Evolutionary conservation across 2,329 filamentous ascomycete species (phyloP).

Genomic region (Ascochyta viciae-villosae): DNA sequence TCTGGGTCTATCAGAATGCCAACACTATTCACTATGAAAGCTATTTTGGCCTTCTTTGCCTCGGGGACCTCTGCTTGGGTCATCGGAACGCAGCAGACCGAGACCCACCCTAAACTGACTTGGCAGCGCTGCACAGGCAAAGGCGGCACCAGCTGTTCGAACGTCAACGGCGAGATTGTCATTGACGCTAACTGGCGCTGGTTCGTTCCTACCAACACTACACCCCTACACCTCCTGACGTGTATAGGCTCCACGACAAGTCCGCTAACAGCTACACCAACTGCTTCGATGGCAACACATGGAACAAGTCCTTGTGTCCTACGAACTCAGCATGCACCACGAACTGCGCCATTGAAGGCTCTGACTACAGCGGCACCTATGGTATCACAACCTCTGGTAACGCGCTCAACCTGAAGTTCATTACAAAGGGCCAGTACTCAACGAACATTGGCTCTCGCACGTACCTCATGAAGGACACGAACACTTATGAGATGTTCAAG

Average conservation of each 20-base stretch:
- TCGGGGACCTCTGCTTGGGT: constrained; percentile 28
- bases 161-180: constrained; percentile 43
- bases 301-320: constrained; percentile 48
- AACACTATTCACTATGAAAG: constrained; percentile 27
- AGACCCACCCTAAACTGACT: constrained; percentile 49
- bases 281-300: constrained; percentile 51
- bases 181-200: constrained; percentile 57
- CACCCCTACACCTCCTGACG: background rate
- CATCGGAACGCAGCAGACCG: constrained; percentile 40
- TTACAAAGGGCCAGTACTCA: constrained; percentile 57
- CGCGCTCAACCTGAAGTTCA: constrained; percentile 62
- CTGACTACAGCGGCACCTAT: constrained; percentile 47
- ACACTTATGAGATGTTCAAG: constrained; percentile 47
- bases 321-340: constrained; percentile 39
- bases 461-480: constrained; percentile 44
- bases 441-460: constrained; percentile 49
- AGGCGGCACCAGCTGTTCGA: constrained; percentile 43
- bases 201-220: background rate
- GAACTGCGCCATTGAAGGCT: constrained; percentile 50
- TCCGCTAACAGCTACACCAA: constrained; percentile 45
- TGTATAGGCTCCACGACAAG: constrained; percentile 46
- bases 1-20: constrained; percentile 24
- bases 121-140: constrained; percentile 49
- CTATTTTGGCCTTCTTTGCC: constrained; percentile 33
- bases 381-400: constrained; percentile 60